Conservation (phyloP, 768 basidiomycete genomes). For the Hericium rajendrae region DNA sequence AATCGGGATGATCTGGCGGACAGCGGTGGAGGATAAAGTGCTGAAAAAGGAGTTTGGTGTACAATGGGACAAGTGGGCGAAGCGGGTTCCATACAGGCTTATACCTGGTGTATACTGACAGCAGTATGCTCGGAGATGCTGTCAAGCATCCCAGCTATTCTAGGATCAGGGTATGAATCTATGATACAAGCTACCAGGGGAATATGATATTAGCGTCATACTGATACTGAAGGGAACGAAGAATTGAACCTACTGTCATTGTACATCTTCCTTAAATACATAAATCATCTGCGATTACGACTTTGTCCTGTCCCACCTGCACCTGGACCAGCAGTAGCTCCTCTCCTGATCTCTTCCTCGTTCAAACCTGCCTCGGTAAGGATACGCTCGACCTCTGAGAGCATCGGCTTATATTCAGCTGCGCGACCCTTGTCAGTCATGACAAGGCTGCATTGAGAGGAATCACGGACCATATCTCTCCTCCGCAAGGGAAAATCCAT, state of each 20-base stretch:
- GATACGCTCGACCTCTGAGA: conserved; percentile 78
- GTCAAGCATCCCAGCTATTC: too few species aligned
- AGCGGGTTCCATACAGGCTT: background rate
- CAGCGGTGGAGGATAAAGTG: background rate
- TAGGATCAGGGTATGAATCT: too few species aligned
- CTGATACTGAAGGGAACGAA: too few species aligned
- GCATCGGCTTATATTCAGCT: conserved; percentile 76
- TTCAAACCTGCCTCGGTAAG: conserved; percentile 77
- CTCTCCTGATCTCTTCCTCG: conserved; percentile 65
- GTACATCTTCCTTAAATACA: too few species aligned
- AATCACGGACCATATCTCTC: conserved; percentile 54
- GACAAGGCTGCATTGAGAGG: background rate
- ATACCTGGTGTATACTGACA: background rate
- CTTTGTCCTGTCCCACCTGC: conserved; percentile 32
- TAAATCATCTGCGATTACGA: conserved; percentile 34
- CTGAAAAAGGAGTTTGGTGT: background rate
- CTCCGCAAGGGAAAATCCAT: conserved; percentile 70
- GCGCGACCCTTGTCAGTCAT: background rate
- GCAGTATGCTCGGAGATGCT: too few species aligned
- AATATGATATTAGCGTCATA: too few species aligned
- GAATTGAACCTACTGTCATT: too few species aligned
- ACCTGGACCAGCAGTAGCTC: conserved; percentile 33
- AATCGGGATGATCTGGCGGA: background rate
- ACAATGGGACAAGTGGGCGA: conserved; percentile 1
- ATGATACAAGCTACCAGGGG: too few species aligned